Percentiles rank a stretch among this genome's conserved stretches.
These are phyloP conservation scores for Circinella umbellata DNA, from an alignment of 371 early-diverging fungal genomes.

Conservation along the genomic window DNA sequence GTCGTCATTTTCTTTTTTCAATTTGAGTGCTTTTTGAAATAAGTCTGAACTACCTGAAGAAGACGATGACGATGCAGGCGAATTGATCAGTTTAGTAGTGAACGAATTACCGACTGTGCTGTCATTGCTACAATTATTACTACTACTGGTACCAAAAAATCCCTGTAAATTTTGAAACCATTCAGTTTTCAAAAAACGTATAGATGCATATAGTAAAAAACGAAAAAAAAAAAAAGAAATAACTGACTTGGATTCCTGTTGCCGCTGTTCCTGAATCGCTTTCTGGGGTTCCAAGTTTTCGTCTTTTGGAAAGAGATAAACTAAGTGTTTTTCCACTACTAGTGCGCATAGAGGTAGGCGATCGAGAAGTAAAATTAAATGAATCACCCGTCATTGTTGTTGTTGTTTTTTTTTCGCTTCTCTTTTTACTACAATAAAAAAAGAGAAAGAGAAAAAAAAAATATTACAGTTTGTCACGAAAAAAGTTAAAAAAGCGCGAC, in stretches of 20 bases:
- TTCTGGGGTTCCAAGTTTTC: constrained; percentile 4
- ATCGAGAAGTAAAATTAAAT: constrained; percentile 11
- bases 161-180: neutral
- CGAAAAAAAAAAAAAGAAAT: neutral
- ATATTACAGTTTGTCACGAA: neutral
- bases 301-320: constrained; percentile 11
- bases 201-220: neutral
- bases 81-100: neutral
- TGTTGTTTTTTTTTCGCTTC: too few relatives aligned
- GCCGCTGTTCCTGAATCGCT: neutral
- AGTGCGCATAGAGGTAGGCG: neutral
- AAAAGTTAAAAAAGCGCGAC: neutral
- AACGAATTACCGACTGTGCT: neutral
- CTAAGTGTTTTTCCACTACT: constrained; percentile 1
- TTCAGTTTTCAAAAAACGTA: neutral
- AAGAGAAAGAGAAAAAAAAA: neutral
- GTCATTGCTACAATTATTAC: neutral
- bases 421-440: neutral
- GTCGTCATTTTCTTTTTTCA: constrained; percentile 6
- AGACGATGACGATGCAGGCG: constrained; percentile 1
- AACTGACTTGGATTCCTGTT: neutral
- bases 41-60: neutral
- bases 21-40: neutral
- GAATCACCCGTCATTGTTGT: neutral
- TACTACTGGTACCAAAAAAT: neutral